Conservation (phyloP, 257 asterid genomes). For the Penstemon barbatus region DNA sequence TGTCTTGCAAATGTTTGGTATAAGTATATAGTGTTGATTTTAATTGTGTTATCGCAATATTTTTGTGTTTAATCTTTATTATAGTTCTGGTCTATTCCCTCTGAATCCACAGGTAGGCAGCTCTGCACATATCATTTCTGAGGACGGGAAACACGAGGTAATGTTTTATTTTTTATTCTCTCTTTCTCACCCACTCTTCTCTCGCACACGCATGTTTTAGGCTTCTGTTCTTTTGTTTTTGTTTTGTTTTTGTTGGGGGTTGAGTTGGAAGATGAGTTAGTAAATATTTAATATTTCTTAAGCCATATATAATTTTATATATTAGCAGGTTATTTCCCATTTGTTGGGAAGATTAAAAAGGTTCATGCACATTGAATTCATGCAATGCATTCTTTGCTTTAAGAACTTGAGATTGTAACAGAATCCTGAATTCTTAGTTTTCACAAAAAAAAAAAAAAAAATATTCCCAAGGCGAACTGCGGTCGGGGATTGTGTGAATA, state of each 20-base stretch:
- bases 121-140: slow-evolving; percentile 37
- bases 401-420: slow-evolving; percentile 4
- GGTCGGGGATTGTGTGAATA: not conserved
- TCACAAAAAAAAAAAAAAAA: not conserved
- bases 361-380: not conserved
- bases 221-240: not conserved
- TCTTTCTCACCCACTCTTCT: no score
- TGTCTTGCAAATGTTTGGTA: slow-evolving; percentile 23
- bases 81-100: not conserved
- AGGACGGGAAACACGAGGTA: slow-evolving; percentile 43
- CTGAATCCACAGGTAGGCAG: slow-evolving; percentile 43
- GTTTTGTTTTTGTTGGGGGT: not conserved
- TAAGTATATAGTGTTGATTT: slow-evolving; percentile 10
- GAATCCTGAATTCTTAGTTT: not conserved
- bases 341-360: slow-evolving; percentile 7
- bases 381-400: not conserved
- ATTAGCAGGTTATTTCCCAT: not conserved
- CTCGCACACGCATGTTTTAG: not conserved
- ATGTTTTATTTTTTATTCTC: not conserved
- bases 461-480: not conserved
- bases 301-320: not conserved
- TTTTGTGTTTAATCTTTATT: slow-evolving; percentile 1
- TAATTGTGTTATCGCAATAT: not conserved
- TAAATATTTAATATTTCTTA: not conserved
- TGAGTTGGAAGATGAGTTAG: not conserved